Base-by-base conservation (phyloP, 176 grass and related monocot species). In the Cenchrus purpureus region DNA sequence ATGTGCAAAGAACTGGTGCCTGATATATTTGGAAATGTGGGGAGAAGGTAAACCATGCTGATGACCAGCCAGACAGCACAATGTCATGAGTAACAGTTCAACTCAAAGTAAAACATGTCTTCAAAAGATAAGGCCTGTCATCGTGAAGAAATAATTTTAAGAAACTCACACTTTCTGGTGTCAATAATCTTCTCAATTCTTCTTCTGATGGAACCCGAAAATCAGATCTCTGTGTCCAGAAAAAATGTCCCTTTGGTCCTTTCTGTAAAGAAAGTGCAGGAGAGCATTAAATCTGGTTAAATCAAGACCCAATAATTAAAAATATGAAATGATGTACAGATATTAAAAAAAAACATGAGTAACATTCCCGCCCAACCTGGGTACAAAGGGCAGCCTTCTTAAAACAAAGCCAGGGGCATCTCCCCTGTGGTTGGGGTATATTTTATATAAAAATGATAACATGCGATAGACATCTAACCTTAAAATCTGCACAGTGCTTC, bases 121-220 rank as follows among this genome's bases (percentile, higher is more conserved):
- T 60, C 22, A 15, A 68, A 20, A 59, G 45, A 43, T 63, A 78
- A 73, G 13, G 44, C 5, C 76, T 65, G 13, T 44, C 40, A 50
- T 50, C 50, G 3, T 3, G 37, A 86, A 63, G 60, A 87, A 84
- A 80, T 66, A 84, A 40, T 55, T 60, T 73, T 49, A 55, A 86
- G 68, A 68, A 92, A 94, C 96, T 95, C 59, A 98, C 96, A 79
- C 79, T 95, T 85, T 98, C 96, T 68, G 96, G 96, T 17, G 84
- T 82, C 65, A 98, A 50, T 82, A 94, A 82, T 75, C 88, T 91
- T 83, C 93, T 92, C 68, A 98, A 71, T 86, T 98, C 96, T 80
- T 98, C 96, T 88, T 98, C 96, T 68, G 93, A 89, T 67, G 92
- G 96, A 92, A 93, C 84, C 71, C 91, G 86, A 79, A 92, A 94